Evolutionary conservation across 2,329 filamentous ascomycete genomes (phyloP).

Genomic region (Macrophomina pseudophaseolina): DNA sequence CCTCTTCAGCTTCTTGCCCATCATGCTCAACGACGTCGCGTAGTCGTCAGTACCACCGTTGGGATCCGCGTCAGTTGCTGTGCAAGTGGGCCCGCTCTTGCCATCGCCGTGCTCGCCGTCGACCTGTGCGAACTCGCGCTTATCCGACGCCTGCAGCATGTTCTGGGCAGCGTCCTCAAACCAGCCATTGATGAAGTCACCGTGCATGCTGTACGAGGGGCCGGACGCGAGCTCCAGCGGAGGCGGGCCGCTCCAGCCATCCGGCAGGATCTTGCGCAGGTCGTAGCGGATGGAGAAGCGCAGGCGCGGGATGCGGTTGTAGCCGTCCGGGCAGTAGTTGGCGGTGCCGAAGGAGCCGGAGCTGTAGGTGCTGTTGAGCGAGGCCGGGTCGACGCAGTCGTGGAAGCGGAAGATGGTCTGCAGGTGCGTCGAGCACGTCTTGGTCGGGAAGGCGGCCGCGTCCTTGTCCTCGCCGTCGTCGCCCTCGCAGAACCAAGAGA

Average conservation of each 20-base stretch:
- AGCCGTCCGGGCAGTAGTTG: constrained; percentile 50
- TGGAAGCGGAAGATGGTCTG: constrained; percentile 54
- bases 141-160: constrained; percentile 47
- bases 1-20: constrained; percentile 26
- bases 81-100: constrained; percentile 40
- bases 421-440: constrained; percentile 49
- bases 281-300: constrained; percentile 57
- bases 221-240: constrained; percentile 53
- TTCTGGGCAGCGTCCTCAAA: constrained; percentile 47
- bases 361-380: constrained; percentile 45
- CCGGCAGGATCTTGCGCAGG: constrained; percentile 48
- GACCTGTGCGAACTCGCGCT: constrained; percentile 44
- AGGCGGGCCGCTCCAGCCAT: constrained; percentile 52
- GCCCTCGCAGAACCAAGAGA: constrained; percentile 47
- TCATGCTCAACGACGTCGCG: constrained; percentile 41
- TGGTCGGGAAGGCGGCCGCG: constrained; percentile 36
- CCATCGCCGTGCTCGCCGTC: constrained; percentile 43
- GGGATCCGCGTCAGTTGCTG: constrained; percentile 49
- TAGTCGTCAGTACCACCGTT: constrained; percentile 49
- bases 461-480: constrained; percentile 30
- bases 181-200: constrained; percentile 58
- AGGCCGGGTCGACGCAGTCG: constrained; percentile 49
- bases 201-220: constrained; percentile 50
- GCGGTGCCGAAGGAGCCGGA: constrained; percentile 35
- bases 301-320: constrained; percentile 54